Evolutionary conservation across 768 basidiomycete genomes (phyloP).

Genomic region (Lentinus tigrinus): DNA sequence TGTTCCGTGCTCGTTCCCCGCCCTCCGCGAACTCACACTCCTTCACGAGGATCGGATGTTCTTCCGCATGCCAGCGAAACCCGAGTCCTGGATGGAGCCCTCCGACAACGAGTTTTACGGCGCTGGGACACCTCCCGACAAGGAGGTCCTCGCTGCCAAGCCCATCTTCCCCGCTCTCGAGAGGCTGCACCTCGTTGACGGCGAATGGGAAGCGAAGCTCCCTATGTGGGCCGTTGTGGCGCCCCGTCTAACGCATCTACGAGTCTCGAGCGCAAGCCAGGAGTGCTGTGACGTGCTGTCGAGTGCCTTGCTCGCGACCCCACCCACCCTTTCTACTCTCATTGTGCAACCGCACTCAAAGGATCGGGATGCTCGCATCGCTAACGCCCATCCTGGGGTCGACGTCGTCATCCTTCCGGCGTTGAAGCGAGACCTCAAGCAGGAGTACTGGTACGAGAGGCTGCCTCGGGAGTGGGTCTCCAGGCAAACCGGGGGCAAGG

Average conservation of each 20-base stretch:
- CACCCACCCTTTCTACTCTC: neutral
- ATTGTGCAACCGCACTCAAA: neutral
- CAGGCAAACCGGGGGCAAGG: neutral
- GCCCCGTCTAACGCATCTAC: neutral
- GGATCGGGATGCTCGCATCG: neutral
- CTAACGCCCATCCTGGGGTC: neutral
- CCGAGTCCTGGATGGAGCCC: neutral
- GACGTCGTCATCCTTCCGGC: neutral
- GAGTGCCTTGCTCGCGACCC: neutral
- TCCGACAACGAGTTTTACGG: neutral
- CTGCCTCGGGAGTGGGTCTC: neutral
- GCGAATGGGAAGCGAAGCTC: neutral
- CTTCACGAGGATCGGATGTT: conserved; percentile 4
- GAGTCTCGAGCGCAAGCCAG: neutral
- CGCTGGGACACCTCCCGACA: neutral
- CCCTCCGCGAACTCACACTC: conserved; percentile 4
- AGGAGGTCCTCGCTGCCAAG: neutral
- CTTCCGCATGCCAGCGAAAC: neutral
- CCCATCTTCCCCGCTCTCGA: conserved; percentile 6
- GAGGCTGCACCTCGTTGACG: conserved; percentile 5
- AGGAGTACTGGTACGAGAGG: neutral
- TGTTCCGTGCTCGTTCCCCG: neutral
- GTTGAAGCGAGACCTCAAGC: too few relatives aligned
- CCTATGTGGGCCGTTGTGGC: conserved; percentile 5
- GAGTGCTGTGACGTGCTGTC: neutral